phyloP scores from a whole-genome alignment of 2,329 filamentous ascomycete genomes.

The Aspergillus costaricaensis region DNA sequence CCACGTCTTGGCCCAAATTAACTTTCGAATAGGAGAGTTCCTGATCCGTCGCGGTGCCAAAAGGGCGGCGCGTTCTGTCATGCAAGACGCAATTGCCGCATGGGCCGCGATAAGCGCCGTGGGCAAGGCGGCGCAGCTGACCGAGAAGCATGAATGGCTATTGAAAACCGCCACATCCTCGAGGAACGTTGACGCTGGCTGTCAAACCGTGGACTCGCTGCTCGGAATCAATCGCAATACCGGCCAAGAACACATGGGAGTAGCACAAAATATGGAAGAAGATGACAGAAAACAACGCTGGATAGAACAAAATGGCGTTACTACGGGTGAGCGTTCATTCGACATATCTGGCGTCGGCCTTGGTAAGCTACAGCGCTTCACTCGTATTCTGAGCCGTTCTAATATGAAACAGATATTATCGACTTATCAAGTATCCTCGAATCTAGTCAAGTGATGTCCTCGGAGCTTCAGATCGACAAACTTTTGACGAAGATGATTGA shows the following conservation, averaged over 20 bases:
- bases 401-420: slow-evolving; percentile 61
- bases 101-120: slow-evolving; percentile 61
- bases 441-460: slow-evolving; percentile 66
- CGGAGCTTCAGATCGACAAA: slow-evolving; percentile 64
- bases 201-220: slow-evolving; percentile 59
- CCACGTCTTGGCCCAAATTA: slow-evolving; percentile 5
- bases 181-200: slow-evolving; percentile 55
- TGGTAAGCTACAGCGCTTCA: slow-evolving; percentile 26
- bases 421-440: slow-evolving; percentile 65
- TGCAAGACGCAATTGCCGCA: slow-evolving; percentile 60
- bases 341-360: slow-evolving; percentile 47
- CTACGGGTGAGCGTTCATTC: slow-evolving; percentile 40
- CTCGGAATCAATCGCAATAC: slow-evolving; percentile 40
- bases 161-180: slow-evolving; percentile 56
- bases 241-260: slow-evolving; percentile 32
- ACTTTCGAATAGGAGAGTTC: slow-evolving; percentile 48
- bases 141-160: slow-evolving; percentile 63
- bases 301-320: slow-evolving; percentile 45
- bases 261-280: slow-evolving; percentile 39
- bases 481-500: slow-evolving; percentile 64
- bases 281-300: slow-evolving; percentile 45
- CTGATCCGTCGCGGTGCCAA: slow-evolving; percentile 59
- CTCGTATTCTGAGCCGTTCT: slow-evolving; percentile 14
- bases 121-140: slow-evolving; percentile 61
- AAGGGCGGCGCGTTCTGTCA: slow-evolving; percentile 58